Conservation (phyloP, 169 alveolate genomes). For the Plasmodium knowlesi region DNA sequence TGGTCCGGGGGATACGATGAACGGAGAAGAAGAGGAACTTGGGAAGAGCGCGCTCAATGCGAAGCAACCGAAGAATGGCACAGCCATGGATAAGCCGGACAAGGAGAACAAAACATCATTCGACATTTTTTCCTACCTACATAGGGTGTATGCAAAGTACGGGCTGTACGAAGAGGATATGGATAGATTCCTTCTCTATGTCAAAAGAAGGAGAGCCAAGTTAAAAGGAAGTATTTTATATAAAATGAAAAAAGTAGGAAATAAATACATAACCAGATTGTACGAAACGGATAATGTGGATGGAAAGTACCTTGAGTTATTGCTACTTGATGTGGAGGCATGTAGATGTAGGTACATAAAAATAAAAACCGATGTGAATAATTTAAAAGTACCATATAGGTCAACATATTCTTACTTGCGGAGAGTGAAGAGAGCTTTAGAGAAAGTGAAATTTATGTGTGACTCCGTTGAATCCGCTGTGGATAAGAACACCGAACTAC, state of each 20-base stretch:
- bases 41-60: background rate
- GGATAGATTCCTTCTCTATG: constrained; percentile 3
- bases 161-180: constrained; percentile 43
- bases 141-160: constrained; percentile 20
- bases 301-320: constrained; percentile 35
- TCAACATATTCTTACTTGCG: constrained; percentile 32
- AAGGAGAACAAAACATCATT: constrained; percentile 3
- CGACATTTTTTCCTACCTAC: constrained; percentile 44
- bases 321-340: constrained; percentile 53
- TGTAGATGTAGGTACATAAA: constrained; percentile 57
- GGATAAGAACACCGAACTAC: constrained; percentile 58
- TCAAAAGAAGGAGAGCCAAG: constrained; percentile 39
- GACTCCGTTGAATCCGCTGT: background rate
- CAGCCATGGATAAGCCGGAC: background rate
- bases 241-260: constrained; percentile 46
- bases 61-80: background rate
- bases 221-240: constrained; percentile 10
- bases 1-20: background rate
- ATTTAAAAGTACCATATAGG: constrained; percentile 47
- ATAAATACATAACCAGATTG: constrained; percentile 14
- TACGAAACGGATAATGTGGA: constrained; percentile 31
- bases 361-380: constrained; percentile 57
- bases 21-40: background rate
- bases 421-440: constrained; percentile 36
- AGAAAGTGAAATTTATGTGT: constrained; percentile 17